A percentile compares a stretch with the other conserved stretches of the same genome.
phyloP scores from a whole-genome alignment of 2,329 filamentous ascomycete genomes.

The Bipolaris oryzae region DNA sequence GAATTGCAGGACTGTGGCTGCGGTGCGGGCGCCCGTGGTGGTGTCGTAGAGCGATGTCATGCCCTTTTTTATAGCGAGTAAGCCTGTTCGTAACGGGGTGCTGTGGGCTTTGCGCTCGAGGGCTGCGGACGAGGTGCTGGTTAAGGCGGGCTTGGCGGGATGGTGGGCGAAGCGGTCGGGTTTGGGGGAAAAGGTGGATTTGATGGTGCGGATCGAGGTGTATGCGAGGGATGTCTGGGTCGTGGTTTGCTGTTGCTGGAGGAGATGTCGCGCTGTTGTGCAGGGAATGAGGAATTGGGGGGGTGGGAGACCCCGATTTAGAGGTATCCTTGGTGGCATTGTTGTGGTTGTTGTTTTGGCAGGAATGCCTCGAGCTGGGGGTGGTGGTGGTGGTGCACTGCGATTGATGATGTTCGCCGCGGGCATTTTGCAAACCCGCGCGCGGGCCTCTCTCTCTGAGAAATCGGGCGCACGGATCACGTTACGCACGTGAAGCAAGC shows the following conservation, averaged over 20 bases:
- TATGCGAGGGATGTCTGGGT: conserved; percentile 16
- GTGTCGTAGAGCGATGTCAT: conserved; percentile 90
- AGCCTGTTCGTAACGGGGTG: conserved; percentile 74
- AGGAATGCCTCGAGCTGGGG: background rate
- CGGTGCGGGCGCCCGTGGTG: conserved; percentile 74
- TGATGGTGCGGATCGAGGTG: conserved; percentile 53
- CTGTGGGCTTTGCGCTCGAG: conserved; percentile 63
- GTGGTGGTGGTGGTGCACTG: conserved; percentile 14
- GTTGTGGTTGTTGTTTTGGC: conserved; percentile 8
- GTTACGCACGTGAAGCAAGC: conserved; percentile 9
- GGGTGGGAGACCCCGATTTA: conserved; percentile 43
- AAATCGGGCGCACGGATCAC: conserved; percentile 7
- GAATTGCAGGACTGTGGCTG: conserved; percentile 92
- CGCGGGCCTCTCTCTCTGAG: background rate
- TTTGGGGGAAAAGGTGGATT: conserved; percentile 61
- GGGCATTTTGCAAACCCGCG: conserved; percentile 27
- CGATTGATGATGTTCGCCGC: conserved; percentile 16
- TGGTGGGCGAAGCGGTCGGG: conserved; percentile 61
- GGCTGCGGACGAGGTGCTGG: conserved; percentile 63
- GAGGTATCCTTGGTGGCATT: conserved; percentile 45
- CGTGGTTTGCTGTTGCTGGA: conserved; percentile 25
- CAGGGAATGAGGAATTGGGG: conserved; percentile 39
- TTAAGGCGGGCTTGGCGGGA: conserved; percentile 58
- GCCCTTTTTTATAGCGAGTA: conserved; percentile 88
- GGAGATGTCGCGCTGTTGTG: conserved; percentile 31